Percentiles rank a stretch among this genome's conserved stretches.
Evolutionary conservation across 2,329 filamentous ascomycete genomes (phyloP).

Genomic region (Stachybotrys echinatus): DNA sequence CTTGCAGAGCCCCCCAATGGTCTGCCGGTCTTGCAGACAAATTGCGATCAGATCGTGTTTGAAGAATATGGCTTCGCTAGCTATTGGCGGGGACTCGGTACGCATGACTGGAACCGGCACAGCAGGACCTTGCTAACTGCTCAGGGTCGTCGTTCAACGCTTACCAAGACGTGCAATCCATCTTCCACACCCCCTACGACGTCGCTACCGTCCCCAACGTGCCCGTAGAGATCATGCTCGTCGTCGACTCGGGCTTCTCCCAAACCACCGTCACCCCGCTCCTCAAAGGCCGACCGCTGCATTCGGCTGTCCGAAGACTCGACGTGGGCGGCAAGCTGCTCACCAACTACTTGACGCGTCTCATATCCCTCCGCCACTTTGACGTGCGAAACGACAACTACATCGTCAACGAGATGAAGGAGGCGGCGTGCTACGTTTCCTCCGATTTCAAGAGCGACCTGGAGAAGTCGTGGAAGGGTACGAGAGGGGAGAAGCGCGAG

Average conservation of each 20-base stretch:
- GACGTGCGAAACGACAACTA: constrained; percentile 93
- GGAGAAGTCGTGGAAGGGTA: constrained; percentile 79
- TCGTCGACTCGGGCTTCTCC: neutral
- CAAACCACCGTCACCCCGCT: constrained; percentile 88
- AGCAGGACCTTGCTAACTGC: constrained; percentile 4
- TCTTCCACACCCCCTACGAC: constrained; percentile 58
- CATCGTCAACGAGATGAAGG: constrained; percentile 95
- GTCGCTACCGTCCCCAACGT: constrained; percentile 31
- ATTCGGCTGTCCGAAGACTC: constrained; percentile 75
- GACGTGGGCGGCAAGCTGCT: constrained; percentile 90
- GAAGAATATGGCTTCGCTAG: constrained; percentile 92
- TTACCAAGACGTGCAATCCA: constrained; percentile 69
- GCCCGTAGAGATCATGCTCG: constrained; percentile 45
- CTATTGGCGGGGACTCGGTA: constrained; percentile 72
- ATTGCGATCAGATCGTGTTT: constrained; percentile 95
- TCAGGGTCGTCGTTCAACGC: constrained; percentile 71
- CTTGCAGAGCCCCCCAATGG: constrained; percentile 83
- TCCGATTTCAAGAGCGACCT: constrained; percentile 72
- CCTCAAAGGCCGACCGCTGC: constrained; percentile 73
- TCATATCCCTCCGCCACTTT: constrained; percentile 86
- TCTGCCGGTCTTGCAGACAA: constrained; percentile 73
- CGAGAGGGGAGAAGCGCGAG: constrained; percentile 51
- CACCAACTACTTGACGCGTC: constrained; percentile 86
- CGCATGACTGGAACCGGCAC: constrained; percentile 8
- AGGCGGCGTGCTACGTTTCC: constrained; percentile 79